Evolutionary conservation across 345 rosid genomes (phyloP), one percentile per base, ranked within the genome.

Genomic region (Euphorbia lathyris): DNA sequence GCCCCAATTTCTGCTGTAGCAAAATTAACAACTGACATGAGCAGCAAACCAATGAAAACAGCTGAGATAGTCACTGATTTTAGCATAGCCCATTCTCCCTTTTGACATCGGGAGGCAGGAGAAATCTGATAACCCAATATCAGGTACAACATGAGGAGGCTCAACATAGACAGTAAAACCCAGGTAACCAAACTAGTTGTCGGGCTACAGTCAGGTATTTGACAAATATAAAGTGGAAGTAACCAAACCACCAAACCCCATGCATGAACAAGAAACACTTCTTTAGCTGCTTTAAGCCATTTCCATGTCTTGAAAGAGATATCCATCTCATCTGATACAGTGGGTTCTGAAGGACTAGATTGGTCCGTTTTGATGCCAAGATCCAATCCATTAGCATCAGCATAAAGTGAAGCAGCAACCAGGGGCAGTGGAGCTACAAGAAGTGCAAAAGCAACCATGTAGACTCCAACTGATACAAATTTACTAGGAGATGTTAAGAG

Each of bases 1-100:
- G 99, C 97, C 59, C 99, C 97, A n/a, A 95, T 79, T 81, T 92
- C 91, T 32, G 97, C 98, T 14, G 91, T 80, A 20, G 97, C 97
- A 62, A 95, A 95, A 78, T 95, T 95, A 67, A 95, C 87, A 67
- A 95, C 78, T 2, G 96, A 95, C 98, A 95, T 92, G 68, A 95
- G 88, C 79, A 87, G 66, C 64, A 92, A 79, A 58, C 99, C 97
- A 38, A 90, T 88, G 85, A 90, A 88, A 30, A 82, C 83, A 42
- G 86, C 83, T 65, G 93, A 80, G 74, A 92, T 79, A 6, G 97
- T 95, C 66, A 81, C 99, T 56, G 99, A 88, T 81, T 95, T 95
- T 77, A 95, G 70, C 69, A 85, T 43, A 7, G 86, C 79, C 94
- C 96, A 90, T 67, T 88, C 78, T 32, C 68, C 76, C 71, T 81